Base-by-base conservation (phyloP, 306 rosid genomes). In the Trifolium fragiferum region DNA sequence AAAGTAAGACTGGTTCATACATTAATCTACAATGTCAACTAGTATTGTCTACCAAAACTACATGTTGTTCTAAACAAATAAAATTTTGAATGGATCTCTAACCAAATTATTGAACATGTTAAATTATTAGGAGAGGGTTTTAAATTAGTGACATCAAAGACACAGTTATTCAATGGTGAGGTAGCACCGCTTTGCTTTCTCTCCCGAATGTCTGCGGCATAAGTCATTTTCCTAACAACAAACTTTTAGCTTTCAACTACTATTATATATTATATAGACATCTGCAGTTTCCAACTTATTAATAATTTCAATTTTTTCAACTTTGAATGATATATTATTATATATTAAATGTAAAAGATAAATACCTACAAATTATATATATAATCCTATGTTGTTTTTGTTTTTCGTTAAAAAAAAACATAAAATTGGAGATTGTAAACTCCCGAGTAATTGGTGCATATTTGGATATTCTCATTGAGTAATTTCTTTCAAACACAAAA, bases 101-200 rank as follows among this genome's bases (percentile, higher is more conserved):
- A 60, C 13, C 18, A 23, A 23, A 57, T 21, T 10, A 51, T 8
- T 51, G 0, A 51, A 16, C 40, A 16, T 54, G 60, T 20, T 54
- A 20, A 54, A 20, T 57, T 11, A 20, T 57, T 11, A 11, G 5
- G 41, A 30, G 27, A 58, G 7, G 11, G 11, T 55, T 21, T 21
- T 11, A 21, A 32, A 25, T 23, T 23, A 23, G 63, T 23, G 66
- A 60, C 21, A 61, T 61, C 13, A 1, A 7, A 27, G 7, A 44
- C 50, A 13, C 13, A 9, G 6, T 8, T 49, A 60, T 61, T 61
- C 6, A 44, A 60, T 44, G 78, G 12, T 13, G 38, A 25, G 61
- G 72, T 64, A 30, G 72, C 40, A 35, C 54, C 54, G 65, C 73
- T 21, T 19, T 60, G 66, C 14, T 57, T 25, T 23, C 30, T 50